A percentile compares a stretch with the other conserved stretches of the same genome.
Conservation (phyloP, 148 eudicot species). For the Vaccinium darrowii region DNA sequence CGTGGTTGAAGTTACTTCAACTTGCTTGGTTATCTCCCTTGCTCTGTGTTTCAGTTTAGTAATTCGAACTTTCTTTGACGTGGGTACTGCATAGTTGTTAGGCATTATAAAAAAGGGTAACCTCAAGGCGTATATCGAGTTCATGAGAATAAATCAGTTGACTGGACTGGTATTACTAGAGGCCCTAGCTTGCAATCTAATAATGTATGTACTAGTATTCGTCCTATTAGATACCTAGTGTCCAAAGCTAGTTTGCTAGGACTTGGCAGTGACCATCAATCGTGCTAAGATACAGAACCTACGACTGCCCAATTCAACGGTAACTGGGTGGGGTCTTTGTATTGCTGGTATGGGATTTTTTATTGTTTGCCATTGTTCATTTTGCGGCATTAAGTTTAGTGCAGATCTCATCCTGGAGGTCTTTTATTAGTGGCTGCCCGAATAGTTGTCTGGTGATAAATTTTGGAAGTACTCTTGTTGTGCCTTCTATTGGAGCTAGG, state of each 20-base stretch:
- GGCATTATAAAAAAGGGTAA: background rate
- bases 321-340: background rate
- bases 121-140: background rate
- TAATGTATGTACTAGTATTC: background rate
- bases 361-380: background rate
- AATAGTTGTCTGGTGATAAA: background rate
- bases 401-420: background rate
- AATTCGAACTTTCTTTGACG: background rate
- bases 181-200: background rate
- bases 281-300: background rate
- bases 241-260: background rate
- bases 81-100: background rate
- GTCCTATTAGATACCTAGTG: background rate
- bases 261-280: background rate
- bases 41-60: background rate
- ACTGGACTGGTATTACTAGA: background rate
- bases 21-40: no score
- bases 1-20: background rate
- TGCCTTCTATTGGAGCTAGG: conserved; percentile 9
- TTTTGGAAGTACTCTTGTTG: background rate
- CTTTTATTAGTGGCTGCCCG: background rate
- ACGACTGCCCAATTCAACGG: background rate
- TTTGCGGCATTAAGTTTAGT: background rate
- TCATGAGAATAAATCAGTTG: background rate
- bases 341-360: background rate